Percentiles rank a stretch among this genome's conserved stretches.
phyloP scores from a whole-genome alignment of 2,329 filamentous ascomycete species.

The Hymenotorrendiella dingleyae region DNA sequence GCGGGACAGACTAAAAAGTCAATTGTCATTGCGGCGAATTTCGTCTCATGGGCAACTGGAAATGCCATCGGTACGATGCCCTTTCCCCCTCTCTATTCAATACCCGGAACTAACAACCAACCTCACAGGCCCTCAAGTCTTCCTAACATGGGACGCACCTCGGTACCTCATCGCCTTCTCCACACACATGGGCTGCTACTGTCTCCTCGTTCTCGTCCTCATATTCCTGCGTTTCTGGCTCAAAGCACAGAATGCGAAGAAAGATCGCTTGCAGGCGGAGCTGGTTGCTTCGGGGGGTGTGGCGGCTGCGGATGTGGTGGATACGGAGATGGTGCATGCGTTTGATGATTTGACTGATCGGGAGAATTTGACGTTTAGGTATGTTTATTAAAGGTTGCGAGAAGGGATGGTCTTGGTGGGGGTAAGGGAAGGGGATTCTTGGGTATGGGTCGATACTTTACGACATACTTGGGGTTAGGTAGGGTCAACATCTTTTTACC shows the following conservation, averaged over 20 bases:
- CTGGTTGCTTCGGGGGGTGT: conserved; percentile 10
- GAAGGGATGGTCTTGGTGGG: too few relatives aligned
- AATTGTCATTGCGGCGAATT: conserved; percentile 43
- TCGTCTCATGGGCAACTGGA: conserved; percentile 45
- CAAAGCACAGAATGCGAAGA: conserved; percentile 30
- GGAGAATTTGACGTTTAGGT: conserved; percentile 26
- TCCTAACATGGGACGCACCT: conserved; percentile 45
- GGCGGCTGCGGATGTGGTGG: conserved; percentile 15
- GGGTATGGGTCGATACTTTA: too few relatives aligned
- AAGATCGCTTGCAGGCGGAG: conserved; percentile 12
- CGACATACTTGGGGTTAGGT: too few relatives aligned
- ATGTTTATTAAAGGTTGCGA: conserved; percentile 17
- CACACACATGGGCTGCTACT: conserved; percentile 43
- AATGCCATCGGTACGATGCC: conserved; percentile 44
- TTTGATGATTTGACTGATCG: conserved; percentile 29
- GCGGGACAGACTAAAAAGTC: conserved; percentile 47
- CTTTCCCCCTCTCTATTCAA: conserved; percentile 22
- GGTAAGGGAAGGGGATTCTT: too few relatives aligned
- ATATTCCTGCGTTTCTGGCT: conserved; percentile 20
- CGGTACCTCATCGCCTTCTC: conserved; percentile 48
- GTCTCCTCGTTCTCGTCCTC: conserved; percentile 18
- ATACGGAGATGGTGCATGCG: conserved; percentile 23
- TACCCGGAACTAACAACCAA: background rate
- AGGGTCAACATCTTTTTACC: too few relatives aligned
- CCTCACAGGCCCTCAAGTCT: conserved; percentile 40